These are phyloP conservation scores for Crepidotus variabilis DNA, from an alignment of 768 basidiomycete species.

Conservation along the genomic window DNA sequence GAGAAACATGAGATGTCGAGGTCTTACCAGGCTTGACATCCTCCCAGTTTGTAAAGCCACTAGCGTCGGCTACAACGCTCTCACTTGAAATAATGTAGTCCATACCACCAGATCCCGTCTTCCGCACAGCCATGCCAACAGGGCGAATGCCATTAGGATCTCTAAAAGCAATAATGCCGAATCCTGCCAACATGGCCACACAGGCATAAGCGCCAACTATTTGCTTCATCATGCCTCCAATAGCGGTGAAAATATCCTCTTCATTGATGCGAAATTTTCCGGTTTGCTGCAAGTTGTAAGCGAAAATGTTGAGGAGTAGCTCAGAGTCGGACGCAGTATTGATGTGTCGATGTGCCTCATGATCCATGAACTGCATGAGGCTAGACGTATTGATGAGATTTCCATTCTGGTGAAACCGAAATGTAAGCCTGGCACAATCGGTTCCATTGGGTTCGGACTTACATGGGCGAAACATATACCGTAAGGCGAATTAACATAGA, in stretches of 20 bases:
- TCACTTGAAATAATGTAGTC: slow-evolving; percentile 95
- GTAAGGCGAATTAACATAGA: slow-evolving; percentile 99
- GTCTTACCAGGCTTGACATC: slow-evolving; percentile 83
- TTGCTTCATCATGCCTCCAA: slow-evolving; percentile 84
- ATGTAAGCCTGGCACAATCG: slow-evolving; percentile 6
- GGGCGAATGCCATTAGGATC: slow-evolving; percentile 98
- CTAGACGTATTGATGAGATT: slow-evolving; percentile 91
- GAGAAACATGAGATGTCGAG: background rate
- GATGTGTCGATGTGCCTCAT: slow-evolving; percentile 95
- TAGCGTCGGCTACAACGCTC: slow-evolving; percentile 93
- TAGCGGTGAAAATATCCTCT: slow-evolving; percentile 96
- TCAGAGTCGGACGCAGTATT: slow-evolving; percentile 99
- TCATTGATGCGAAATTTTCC: slow-evolving; percentile 99
- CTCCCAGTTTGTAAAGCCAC: slow-evolving; percentile 89
- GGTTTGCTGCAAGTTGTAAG: slow-evolving; percentile 95
- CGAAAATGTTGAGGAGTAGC: slow-evolving; percentile 94
- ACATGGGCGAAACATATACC: slow-evolving; percentile 98
- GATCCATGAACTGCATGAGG: slow-evolving; percentile 92
- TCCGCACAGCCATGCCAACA: slow-evolving; percentile 78
- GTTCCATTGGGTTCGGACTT: slow-evolving; percentile 23
- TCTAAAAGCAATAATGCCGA: slow-evolving; percentile 96
- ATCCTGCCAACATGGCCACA: slow-evolving; percentile 98
- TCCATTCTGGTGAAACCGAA: slow-evolving; percentile 66
- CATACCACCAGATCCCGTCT: slow-evolving; percentile 42
- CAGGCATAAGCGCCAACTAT: slow-evolving; percentile 95